Conservation (phyloP, 352 stramenopile species). For the Globisporangium cederbergense region DNA sequence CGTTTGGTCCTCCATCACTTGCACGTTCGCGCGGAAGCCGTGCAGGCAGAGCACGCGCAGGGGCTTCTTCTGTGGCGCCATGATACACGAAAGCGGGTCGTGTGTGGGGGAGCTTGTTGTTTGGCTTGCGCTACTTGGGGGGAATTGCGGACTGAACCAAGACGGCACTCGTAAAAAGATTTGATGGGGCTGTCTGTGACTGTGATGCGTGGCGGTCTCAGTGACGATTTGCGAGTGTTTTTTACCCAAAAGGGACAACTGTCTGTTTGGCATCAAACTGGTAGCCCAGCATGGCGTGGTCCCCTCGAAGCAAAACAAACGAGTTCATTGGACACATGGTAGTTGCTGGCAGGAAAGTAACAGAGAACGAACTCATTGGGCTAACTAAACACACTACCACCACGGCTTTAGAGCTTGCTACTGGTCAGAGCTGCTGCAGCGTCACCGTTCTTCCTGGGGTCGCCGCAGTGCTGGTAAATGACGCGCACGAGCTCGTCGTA, state of each 20-base stretch:
- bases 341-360: neutral
- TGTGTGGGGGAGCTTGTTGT: no score
- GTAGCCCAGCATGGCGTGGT: no score
- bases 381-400: neutral
- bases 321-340: neutral
- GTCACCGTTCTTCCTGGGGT: neutral
- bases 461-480: constrained; percentile 27
- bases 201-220: no score
- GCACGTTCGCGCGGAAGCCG: constrained; percentile 36
- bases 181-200: no score
- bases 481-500: constrained; percentile 25
- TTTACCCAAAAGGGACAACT: no score
- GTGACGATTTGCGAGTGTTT: no score
- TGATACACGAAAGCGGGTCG: neutral
- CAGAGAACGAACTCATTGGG: neutral
- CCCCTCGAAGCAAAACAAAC: no score
- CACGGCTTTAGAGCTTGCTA: constrained; percentile 1
- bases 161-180: no score
- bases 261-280: no score
- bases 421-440: constrained; percentile 10
- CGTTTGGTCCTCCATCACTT: constrained; percentile 2
- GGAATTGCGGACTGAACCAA: no score
- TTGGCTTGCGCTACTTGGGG: no score
- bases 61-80: constrained; percentile 13
- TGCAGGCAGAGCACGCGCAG: constrained; percentile 65